Base-by-base conservation (phyloP, 306 rosid species). In the Fragaria iinumae region DNA sequence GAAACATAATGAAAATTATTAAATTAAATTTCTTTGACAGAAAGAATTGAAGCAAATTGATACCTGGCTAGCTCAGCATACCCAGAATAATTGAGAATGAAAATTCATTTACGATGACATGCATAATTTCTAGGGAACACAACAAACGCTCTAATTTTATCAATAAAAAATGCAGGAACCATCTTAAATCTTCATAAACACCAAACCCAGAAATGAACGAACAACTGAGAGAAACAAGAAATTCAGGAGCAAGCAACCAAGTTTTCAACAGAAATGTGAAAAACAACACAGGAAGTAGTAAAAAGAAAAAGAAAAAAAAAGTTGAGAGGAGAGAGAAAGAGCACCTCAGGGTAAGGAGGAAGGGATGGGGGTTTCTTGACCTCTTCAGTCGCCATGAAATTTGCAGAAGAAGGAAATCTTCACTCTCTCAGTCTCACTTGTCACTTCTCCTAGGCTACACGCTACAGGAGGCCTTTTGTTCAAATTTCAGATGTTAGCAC, bases 261-360 rank as follows among this genome's bases (percentile, higher is more conserved):
- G 23, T 11, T 69, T 27, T 8, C 47, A 32, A 53, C 55, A 17
- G 49, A 69, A 67, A 47, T 21, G 38, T 29, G 11, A 60, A 48
- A 41, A 45, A 6, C 18, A 6, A 23, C 16, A 16, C 45, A 65
- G 17, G 21, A 50, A 78, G 1, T 0, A 49, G 25, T 32, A 45
- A 44, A 47, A 2, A 67, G 36, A 27, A 2, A 0, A 14, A 48
- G 2, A 2, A 14, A 49, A 17, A 17, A 43, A 20, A 8, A 7
- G 2, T 32, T 20, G 21, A 0, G 50, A 32, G 71, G 39, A 62
- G 80, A 72, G 48, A 57, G 68, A 12, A 65, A 70, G 75, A 2
- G 69, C 72, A 93, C 97, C 98, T 93, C 87, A 32, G 92, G 89
- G 81, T 93, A 93, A 52, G 96, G 89, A 78, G 91, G 96, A 49